Evolutionary conservation across 495 filamentous ascomycete species (phyloP).

Genomic region (Mycothermus thermophilus): DNA sequence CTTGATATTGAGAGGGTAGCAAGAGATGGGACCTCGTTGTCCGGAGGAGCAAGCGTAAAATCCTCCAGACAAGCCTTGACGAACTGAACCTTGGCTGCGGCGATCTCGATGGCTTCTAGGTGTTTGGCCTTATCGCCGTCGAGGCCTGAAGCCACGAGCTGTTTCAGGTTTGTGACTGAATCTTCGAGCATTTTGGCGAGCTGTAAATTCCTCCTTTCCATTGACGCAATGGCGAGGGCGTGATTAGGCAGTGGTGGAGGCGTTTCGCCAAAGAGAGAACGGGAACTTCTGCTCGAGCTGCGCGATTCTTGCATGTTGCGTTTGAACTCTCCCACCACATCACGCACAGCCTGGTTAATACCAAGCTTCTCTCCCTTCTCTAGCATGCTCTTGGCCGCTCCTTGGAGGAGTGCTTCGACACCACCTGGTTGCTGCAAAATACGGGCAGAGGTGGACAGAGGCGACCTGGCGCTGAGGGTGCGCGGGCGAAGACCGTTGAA

Average conservation of each 20-base stretch:
- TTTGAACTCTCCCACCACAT: constrained; percentile 69
- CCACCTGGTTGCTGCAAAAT: constrained; percentile 48
- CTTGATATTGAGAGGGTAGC: constrained; percentile 12
- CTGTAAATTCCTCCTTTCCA: constrained; percentile 59
- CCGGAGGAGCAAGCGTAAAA: constrained; percentile 39
- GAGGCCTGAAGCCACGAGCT: constrained; percentile 24
- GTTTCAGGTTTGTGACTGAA: constrained; percentile 53
- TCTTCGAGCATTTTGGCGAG: constrained; percentile 61
- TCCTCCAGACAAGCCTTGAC: constrained; percentile 69
- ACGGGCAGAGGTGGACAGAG: constrained; percentile 41
- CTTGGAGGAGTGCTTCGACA: constrained; percentile 69
- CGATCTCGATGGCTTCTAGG: constrained; percentile 43
- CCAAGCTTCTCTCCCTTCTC: constrained; percentile 74
- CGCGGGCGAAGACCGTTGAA: constrained; percentile 21
- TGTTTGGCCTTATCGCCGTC: constrained; percentile 23
- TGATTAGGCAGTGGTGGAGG: constrained; percentile 7
- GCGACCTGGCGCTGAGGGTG: constrained; percentile 29
- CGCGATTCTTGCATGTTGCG: constrained; percentile 34
- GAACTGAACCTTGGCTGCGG: constrained; percentile 59
- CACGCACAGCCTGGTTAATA: constrained; percentile 78
- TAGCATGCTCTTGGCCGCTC: constrained; percentile 72
- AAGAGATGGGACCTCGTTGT: constrained; percentile 25
- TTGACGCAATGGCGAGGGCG: constrained; percentile 22
- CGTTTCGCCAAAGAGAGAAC: constrained; percentile 18
- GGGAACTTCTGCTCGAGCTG: constrained; percentile 17